Conservation (phyloP, 2,329 filamentous ascomycete genomes). For the Talaromyces verruculosus region DNA sequence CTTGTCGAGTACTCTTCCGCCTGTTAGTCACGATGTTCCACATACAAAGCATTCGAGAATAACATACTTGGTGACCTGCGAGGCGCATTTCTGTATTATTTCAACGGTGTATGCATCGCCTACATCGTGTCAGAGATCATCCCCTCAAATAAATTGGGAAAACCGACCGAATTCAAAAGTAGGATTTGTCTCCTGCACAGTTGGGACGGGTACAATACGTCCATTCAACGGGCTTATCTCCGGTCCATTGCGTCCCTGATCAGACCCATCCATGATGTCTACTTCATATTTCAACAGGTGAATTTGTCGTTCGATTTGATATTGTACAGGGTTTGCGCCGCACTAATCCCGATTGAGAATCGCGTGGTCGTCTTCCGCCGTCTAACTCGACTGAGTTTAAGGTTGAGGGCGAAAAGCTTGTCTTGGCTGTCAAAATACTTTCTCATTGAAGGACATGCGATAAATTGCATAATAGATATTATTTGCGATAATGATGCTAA, state of each 20-base stretch:
- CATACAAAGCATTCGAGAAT: background rate
- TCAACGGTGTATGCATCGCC: conserved; percentile 47
- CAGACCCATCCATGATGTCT: background rate
- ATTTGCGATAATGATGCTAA: background rate
- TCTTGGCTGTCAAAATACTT: background rate
- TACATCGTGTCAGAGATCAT: conserved; percentile 23
- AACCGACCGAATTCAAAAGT: conserved; percentile 43
- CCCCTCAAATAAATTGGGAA: background rate
- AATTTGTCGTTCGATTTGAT: background rate
- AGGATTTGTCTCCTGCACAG: conserved; percentile 45
- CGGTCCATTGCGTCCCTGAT: background rate
- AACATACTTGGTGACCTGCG: conserved; percentile 45
- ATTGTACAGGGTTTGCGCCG: conserved; percentile 5
- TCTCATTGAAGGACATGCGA: background rate
- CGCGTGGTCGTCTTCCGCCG: background rate
- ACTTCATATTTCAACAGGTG: background rate
- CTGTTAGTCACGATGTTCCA: background rate
- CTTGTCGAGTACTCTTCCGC: conserved; percentile 39
- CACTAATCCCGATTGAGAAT: background rate
- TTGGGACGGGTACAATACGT: conserved; percentile 42
- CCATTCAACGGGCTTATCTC: conserved; percentile 34
- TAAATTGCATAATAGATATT: background rate
- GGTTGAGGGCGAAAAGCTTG: background rate
- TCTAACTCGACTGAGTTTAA: background rate
- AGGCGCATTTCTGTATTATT: conserved; percentile 46